These are phyloP conservation scores for Xerocomellus amylosporus DNA, from an alignment of 768 basidiomycete species.

Conservation along the genomic window DNA sequence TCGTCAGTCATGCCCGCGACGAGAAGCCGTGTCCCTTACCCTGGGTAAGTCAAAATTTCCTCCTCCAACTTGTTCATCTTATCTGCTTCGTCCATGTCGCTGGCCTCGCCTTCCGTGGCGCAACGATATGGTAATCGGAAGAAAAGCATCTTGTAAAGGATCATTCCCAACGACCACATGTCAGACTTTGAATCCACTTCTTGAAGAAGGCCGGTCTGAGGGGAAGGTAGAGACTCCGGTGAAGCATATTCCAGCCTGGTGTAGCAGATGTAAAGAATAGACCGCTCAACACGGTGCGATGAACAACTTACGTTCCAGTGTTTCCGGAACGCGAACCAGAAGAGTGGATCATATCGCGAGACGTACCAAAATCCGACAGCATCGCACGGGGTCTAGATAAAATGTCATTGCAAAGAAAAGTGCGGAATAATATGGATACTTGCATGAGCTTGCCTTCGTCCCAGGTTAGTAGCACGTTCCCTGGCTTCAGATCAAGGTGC, in stretches of 20 bases:
- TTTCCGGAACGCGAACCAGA: conserved; percentile 78
- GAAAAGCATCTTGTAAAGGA: conserved; percentile 90
- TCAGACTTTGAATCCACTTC: conserved; percentile 87
- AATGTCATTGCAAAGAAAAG: not conserved
- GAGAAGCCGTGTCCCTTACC: conserved; percentile 42
- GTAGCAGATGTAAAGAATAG: not conserved
- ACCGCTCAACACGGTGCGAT: not conserved
- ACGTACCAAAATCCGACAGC: conserved; percentile 95
- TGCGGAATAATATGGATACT: conserved; percentile 20
- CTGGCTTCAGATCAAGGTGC: conserved; percentile 92
- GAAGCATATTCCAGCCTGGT: conserved; percentile 80
- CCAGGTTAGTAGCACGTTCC: conserved; percentile 89
- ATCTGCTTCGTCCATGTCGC: conserved; percentile 50
- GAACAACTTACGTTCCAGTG: conserved; percentile 79
- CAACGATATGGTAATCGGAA: conserved; percentile 84
- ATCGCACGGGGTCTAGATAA: conserved; percentile 78
- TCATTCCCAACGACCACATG: conserved; percentile 98
- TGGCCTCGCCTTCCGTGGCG: conserved; percentile 57
- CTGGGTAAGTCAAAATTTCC: conserved; percentile 72
- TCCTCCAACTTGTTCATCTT: conserved; percentile 68
- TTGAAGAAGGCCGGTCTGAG: conserved; percentile 58
- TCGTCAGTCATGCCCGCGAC: conserved; percentile 8
- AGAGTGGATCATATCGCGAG: conserved; percentile 81
- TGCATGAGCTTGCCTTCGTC: conserved; percentile 83
- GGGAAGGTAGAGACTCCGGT: conserved; percentile 80